Base-by-base conservation (phyloP, 1,139 yeast genomes). In the Chernovozyma aurita region DNA sequence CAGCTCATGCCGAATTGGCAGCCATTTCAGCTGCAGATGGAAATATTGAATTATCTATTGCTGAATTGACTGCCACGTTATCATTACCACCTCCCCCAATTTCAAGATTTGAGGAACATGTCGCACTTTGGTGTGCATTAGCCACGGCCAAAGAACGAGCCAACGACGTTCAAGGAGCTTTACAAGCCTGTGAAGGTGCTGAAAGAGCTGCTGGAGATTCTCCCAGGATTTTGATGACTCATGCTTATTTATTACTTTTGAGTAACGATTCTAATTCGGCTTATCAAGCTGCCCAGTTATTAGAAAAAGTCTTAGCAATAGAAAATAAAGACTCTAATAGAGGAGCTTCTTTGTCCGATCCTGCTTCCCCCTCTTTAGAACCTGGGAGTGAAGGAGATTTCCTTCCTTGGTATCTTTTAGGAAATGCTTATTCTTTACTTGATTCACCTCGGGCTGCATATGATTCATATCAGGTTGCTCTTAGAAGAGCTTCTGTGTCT, bases 331-430 rank as follows among this genome's bases (percentile, higher is more conserved):
- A 20, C 6, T 7, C 6, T 20, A 13, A 7, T 12, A n/a, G 5
- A 6, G 38, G 49, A 39, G 55, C 56, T 29, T 45, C 43, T 34
- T 52, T 48, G 9, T 38, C 25, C 17, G 39, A 40, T n/a, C 27
- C 43, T 4, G 39, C 43, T 29, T 24, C 37, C 15, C 15, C 16
- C 3, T n/a, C 37, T 12, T 5, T 18, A 4, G 18, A 21, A 15
- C 31, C 20, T n/a, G 21, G 31, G 13, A 24, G 20, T 18, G 35
- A 28, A 24, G 65, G 69, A 9, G 79, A 75, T 43, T 78, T 76
- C 43, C 58, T 78, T 35, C 81, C 83, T 1, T 73, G 77, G 73
- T 75, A 73, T 42, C 58, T 78, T n/a, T 50, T 78, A 29, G 80
- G 83, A 2, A 66, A 67, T 42, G 80, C 80, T 0, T 71, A 75